These are phyloP conservation scores for Oryza longistaminata DNA, from an alignment of 176 grass and related monocot genomes.

Conservation along the genomic window DNA sequence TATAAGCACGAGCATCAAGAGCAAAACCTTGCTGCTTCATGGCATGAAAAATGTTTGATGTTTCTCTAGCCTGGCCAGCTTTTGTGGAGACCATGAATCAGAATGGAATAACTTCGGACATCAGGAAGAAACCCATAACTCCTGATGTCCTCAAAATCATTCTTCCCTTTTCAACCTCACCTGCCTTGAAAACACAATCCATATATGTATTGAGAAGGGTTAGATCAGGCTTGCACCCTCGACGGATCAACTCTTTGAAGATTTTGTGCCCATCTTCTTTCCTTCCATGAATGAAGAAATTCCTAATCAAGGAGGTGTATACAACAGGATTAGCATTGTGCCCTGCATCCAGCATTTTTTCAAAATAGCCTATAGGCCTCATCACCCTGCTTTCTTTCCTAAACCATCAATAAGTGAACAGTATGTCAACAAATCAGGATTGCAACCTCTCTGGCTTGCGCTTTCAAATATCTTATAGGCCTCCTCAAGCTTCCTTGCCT, in stretches of 20 bases:
- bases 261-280: conserved; percentile 99
- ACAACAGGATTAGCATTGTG: conserved; percentile 71
- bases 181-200: conserved; percentile 90
- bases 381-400: conserved; percentile 78
- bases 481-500: conserved; percentile 68
- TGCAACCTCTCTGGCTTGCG: conserved; percentile 64
- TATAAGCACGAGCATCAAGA: conserved; percentile 81
- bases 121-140: conserved; percentile 67
- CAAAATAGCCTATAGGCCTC: conserved; percentile 84
- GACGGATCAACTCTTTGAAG: conserved; percentile 83
- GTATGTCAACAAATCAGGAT: conserved; percentile 72
- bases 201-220: conserved; percentile 93
- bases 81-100: conserved; percentile 95
- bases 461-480: conserved; percentile 80
- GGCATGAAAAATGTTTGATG: conserved; percentile 80
- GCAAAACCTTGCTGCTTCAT: conserved; percentile 88
- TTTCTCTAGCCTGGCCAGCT: conserved; percentile 89
- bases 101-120: conserved; percentile 80
- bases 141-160: conserved; percentile 71
- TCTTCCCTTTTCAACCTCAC: conserved; percentile 75
- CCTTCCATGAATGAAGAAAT: conserved; percentile 87
- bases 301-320: conserved; percentile 85
- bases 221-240: conserved; percentile 73
- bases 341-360: conserved; percentile 81
- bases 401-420: conserved; percentile 91